A percentile compares a stretch with the other conserved stretches of the same genome.
Evolutionary conservation across 169 alveolate species (phyloP).

Genomic region (Eimeria tenella): DNA sequence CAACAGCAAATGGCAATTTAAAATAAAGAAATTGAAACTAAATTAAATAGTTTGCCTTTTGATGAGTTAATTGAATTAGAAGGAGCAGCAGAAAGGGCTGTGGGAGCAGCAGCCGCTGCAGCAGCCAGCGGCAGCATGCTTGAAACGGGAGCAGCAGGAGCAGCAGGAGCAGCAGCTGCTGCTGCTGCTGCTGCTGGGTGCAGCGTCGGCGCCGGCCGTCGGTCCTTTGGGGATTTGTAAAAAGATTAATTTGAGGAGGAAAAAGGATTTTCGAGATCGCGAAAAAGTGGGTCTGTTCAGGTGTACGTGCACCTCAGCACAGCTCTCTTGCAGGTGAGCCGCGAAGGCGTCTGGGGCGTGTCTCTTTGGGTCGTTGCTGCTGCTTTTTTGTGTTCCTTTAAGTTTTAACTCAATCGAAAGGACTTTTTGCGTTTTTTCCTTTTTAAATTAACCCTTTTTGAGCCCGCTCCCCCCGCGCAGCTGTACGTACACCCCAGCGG

Average conservation of each 20-base stretch:
- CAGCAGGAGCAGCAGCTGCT: constrained; percentile 9
- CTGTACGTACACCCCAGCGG: neutral
- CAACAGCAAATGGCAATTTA: too few relatives aligned
- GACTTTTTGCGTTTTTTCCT: too few relatives aligned
- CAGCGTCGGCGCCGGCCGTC: constrained; percentile 16
- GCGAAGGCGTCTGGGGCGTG: neutral
- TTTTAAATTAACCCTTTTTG: too few relatives aligned
- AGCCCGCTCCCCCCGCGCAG: neutral
- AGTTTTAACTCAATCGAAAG: neutral
- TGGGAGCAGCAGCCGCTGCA: neutral
- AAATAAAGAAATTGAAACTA: too few relatives aligned
- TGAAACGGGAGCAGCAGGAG: neutral
- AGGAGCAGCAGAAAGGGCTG: neutral
- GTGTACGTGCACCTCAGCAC: constrained; percentile 35
- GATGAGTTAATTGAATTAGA: neutral
- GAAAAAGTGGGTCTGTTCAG: neutral
- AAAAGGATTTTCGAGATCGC: neutral
- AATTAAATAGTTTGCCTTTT: too few relatives aligned
- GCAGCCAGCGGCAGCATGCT: neutral
- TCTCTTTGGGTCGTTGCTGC: neutral
- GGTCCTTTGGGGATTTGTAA: neutral
- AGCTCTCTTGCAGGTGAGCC: neutral
- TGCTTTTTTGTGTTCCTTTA: neutral
- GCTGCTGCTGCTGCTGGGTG: constrained; percentile 33
- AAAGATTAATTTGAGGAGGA: neutral